A percentile compares a stretch with the other conserved stretches of the same genome.
These are phyloP conservation scores for Tremellales sp. DNA, from an alignment of 1,284 basidiomycete genomes.

Conservation along the genomic window DNA sequence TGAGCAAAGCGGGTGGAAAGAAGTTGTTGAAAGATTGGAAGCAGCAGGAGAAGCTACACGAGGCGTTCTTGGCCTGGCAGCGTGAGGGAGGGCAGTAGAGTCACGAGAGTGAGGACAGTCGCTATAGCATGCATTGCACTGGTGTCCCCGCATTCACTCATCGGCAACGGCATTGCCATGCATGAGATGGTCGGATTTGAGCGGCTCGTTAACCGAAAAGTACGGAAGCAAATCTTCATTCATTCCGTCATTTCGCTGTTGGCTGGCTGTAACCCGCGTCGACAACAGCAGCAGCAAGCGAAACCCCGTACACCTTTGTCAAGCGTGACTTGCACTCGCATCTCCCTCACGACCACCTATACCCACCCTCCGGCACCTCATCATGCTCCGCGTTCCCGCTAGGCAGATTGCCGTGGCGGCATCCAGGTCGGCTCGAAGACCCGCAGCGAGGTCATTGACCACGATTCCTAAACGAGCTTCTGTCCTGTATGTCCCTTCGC, in stretches of 20 bases:
- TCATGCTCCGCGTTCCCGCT: neutral
- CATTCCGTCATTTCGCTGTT: constrained; percentile 1
- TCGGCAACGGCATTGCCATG: neutral
- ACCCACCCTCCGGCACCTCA: neutral
- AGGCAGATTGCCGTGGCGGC: neutral
- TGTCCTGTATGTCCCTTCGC: neutral
- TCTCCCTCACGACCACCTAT: neutral
- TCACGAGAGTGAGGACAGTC: too few species aligned
- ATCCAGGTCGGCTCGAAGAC: neutral
- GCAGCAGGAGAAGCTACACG: constrained; percentile 71
- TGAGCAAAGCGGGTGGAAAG: constrained; percentile 79
- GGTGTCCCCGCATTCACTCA: too few species aligned
- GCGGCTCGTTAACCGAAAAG: neutral
- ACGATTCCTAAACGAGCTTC: neutral
- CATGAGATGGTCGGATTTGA: neutral
- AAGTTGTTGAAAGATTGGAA: constrained; percentile 74
- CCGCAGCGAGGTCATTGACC: neutral
- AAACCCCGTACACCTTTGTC: neutral
- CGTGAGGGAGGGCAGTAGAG: constrained; percentile 13
- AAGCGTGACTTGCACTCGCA: neutral
- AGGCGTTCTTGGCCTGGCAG: constrained; percentile 55
- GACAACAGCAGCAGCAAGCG: neutral
- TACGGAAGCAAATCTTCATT: neutral
- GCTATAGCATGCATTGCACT: too few species aligned
- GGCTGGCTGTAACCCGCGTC: too few species aligned